phyloP scores from a whole-genome alignment of 768 basidiomycete species.

The Tremella yokohamensis region DNA sequence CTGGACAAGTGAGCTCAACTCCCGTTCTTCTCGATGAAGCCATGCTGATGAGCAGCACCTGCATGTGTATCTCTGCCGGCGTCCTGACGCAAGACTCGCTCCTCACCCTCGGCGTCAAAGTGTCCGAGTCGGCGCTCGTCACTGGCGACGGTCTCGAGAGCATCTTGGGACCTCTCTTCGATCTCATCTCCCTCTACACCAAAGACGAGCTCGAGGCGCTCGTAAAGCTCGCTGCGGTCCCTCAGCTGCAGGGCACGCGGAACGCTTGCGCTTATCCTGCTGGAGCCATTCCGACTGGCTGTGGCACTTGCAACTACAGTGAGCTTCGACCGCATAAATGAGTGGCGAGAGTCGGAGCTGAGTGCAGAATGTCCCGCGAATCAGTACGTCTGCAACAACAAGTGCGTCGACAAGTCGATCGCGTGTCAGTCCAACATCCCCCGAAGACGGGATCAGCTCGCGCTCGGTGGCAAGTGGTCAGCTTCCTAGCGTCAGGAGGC shows the following conservation, averaged over 20 bases:
- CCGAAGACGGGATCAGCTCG: constrained; percentile 2
- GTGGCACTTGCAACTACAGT: not conserved
- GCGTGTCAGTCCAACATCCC: constrained; percentile 2
- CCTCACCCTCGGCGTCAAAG: not conserved
- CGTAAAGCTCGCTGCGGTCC: not conserved
- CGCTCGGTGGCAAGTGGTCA: constrained; percentile 1
- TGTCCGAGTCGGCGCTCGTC: constrained; percentile 1
- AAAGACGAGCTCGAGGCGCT: not conserved
- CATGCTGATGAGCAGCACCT: not conserved
- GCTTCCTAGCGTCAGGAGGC: too few species aligned
- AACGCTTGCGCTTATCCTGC: not conserved
- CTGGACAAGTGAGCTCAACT: too few species aligned
- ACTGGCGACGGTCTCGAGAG: not conserved
- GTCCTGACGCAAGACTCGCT: not conserved
- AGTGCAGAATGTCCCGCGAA: not conserved
- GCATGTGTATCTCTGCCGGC: not conserved
- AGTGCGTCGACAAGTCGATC: constrained; percentile 2
- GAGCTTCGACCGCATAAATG: not conserved
- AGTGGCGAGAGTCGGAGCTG: not conserved
- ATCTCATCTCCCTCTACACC: not conserved
- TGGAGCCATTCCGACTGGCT: not conserved
- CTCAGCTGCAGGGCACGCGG: not conserved
- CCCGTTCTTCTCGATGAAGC: too few species aligned
- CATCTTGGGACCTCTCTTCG: not conserved
- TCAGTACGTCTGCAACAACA: constrained; percentile 2